phyloP scores from a whole-genome alignment of 2,329 filamentous ascomycete species.

The Fusarium hostae region DNA sequence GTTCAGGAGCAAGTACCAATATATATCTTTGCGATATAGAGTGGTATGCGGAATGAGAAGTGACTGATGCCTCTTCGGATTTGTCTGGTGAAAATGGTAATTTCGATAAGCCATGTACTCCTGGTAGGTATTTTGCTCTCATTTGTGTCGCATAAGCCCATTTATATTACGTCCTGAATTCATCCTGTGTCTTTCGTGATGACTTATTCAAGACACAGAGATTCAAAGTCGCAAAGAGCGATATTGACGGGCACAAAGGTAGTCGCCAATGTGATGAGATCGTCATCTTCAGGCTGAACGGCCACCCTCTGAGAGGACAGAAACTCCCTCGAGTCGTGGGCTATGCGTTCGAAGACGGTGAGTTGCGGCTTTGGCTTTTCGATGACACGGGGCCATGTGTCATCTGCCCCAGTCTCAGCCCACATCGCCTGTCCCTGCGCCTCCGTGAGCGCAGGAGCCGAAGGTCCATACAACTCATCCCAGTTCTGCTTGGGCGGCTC shows the following conservation, averaged over 20 bases:
- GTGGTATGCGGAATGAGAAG: too few relatives aligned
- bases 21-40: rapidly evolving
- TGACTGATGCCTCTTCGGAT: too few relatives aligned
- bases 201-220: not conserved
- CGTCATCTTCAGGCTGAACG: too few relatives aligned
- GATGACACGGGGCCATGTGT: not conserved
- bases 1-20: too few relatives aligned
- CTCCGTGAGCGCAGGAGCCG: not conserved
- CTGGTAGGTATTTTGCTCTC: rapidly evolving
- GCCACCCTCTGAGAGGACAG: rapidly evolving
- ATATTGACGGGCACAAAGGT: not conserved
- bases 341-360: rapidly evolving
- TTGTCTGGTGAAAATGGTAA: rapidly evolving
- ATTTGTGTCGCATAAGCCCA: rapidly evolving
- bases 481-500: not conserved
- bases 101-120: rapidly evolving
- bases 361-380: rapidly evolving
- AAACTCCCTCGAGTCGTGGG: rapidly evolving
- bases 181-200: rapidly evolving
- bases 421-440: rapidly evolving
- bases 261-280: not conserved
- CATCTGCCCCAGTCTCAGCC: not conserved
- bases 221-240: not conserved
- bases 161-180: rapidly evolving
- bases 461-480: not conserved